Conservation (phyloP, 1,284 basidiomycete species). For the Laetiporus sulphureus region DNA sequence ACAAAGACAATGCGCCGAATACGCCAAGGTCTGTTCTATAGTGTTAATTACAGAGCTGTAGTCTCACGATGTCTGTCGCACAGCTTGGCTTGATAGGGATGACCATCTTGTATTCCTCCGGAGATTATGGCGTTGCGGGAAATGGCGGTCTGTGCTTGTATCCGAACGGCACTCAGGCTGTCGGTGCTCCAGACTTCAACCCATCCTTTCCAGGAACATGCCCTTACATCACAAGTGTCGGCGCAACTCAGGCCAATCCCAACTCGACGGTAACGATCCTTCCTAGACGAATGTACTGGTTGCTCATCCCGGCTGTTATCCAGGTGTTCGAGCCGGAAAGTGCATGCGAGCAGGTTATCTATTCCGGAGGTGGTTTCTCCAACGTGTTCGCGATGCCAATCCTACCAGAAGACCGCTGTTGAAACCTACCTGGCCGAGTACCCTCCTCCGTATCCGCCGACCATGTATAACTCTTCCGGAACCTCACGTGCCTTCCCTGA, state of each 20-base stretch:
- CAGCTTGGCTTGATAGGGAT: slow-evolving; percentile 23
- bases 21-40: slow-evolving; percentile 31
- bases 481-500: slow-evolving; percentile 14
- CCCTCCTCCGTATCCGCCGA: slow-evolving; percentile 7
- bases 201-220: slow-evolving; percentile 13
- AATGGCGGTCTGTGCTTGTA: slow-evolving; percentile 14
- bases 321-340: slow-evolving; percentile 11
- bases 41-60: neutral
- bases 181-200: slow-evolving; percentile 4
- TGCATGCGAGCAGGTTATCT: slow-evolving; percentile 11
- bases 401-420: slow-evolving; percentile 13
- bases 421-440: slow-evolving; percentile 8
- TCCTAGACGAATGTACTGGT: neutral
- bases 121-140: slow-evolving; percentile 45
- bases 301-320: too few relatives aligned
- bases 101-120: slow-evolving; percentile 45
- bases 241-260: slow-evolving; percentile 11
- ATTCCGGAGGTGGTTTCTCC: slow-evolving; percentile 16
- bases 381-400: slow-evolving; percentile 14
- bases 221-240: slow-evolving; percentile 14
- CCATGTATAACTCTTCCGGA: slow-evolving; percentile 14
- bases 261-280: slow-evolving; percentile 6
- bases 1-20: slow-evolving; percentile 47
- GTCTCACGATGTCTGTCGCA: neutral
- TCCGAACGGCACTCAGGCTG: slow-evolving; percentile 4